A percentile compares a stretch with the other conserved stretches of the same genome.
These are phyloP conservation scores for Arthrobotrys iridis DNA, from an alignment of 2,329 filamentous ascomycete genomes.

Conservation along the genomic window DNA sequence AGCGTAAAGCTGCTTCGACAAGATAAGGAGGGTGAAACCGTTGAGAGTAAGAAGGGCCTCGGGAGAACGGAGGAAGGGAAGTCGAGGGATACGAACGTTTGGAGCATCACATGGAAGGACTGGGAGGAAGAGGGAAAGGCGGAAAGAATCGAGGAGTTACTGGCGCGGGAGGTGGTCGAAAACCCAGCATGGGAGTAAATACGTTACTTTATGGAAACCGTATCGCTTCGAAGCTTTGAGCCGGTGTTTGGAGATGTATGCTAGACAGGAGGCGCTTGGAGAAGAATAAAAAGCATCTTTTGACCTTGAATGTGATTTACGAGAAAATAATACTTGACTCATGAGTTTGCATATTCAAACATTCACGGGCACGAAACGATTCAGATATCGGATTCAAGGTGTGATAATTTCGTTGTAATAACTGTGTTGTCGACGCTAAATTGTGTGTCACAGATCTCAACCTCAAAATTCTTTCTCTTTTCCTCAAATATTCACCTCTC, in stretches of 20 bases:
- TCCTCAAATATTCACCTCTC: background rate
- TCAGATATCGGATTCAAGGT: too few species aligned
- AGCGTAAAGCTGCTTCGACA: conserved; percentile 25
- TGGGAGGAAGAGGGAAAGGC: conserved; percentile 33
- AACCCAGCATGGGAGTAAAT: conserved; percentile 35
- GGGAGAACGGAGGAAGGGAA: conserved; percentile 45
- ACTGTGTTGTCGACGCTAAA: conserved; percentile 18
- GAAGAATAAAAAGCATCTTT: background rate
- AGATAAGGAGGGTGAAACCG: conserved; percentile 29
- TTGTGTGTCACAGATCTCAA: conserved; percentile 23
- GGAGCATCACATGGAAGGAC: conserved; percentile 52
- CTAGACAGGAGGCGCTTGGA: background rate
- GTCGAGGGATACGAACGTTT: conserved; percentile 42
- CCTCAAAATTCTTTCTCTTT: conserved; percentile 16
- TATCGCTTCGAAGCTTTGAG: background rate
- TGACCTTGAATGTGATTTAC: too few species aligned
- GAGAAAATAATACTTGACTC: too few species aligned
- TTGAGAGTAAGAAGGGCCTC: conserved; percentile 24
- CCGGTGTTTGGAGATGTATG: conserved; percentile 7
- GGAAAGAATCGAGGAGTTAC: conserved; percentile 18
- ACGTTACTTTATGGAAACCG: background rate
- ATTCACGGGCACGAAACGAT: too few species aligned
- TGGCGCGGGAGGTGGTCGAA: conserved; percentile 37
- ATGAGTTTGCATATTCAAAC: too few species aligned
- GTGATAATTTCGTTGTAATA: background rate